A percentile compares a stretch with the other conserved stretches of the same genome.
Evolutionary conservation across 352 stramenopile genomes (phyloP).

Genomic region (Globisporangium spinosum): DNA sequence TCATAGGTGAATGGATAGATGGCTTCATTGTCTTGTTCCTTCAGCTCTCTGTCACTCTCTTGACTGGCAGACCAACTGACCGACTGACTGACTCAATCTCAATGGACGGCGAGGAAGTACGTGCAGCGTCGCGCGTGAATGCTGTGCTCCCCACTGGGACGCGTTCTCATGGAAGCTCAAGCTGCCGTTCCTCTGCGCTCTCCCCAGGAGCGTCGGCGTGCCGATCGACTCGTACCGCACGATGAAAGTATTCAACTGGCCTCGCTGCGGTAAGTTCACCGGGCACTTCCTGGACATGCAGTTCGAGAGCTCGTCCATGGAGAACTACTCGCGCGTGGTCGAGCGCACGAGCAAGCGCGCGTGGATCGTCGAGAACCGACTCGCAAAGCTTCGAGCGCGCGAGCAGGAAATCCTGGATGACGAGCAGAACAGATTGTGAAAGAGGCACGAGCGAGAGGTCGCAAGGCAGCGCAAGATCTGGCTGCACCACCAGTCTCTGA

Average conservation of each 20-base stretch:
- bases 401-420: constrained; percentile 44
- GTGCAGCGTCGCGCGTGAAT: constrained; percentile 10
- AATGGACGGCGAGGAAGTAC: constrained; percentile 27
- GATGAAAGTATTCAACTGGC: constrained; percentile 54
- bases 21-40: background rate
- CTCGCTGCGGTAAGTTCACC: constrained; percentile 62
- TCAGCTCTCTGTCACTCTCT: background rate
- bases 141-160: background rate
- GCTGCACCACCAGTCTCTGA: constrained; percentile 43
- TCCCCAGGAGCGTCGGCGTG: constrained; percentile 69
- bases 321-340: constrained; percentile 63
- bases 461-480: constrained; percentile 44
- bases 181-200: constrained; percentile 49
- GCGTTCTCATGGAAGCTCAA: constrained; percentile 21
- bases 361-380: constrained; percentile 39
- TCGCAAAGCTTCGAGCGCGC: constrained; percentile 40
- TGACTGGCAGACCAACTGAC: background rate
- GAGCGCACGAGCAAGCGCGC: constrained; percentile 48
- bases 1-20: background rate
- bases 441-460: constrained; percentile 37
- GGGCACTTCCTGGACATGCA: constrained; percentile 57
- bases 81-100: background rate
- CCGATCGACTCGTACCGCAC: constrained; percentile 70
- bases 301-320: constrained; percentile 66
- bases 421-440: constrained; percentile 33